Evolutionary conservation across 257 asterid genomes (phyloP), one percentile per base, ranked within the genome.

Genomic region (Mitragyna speciosa): DNA sequence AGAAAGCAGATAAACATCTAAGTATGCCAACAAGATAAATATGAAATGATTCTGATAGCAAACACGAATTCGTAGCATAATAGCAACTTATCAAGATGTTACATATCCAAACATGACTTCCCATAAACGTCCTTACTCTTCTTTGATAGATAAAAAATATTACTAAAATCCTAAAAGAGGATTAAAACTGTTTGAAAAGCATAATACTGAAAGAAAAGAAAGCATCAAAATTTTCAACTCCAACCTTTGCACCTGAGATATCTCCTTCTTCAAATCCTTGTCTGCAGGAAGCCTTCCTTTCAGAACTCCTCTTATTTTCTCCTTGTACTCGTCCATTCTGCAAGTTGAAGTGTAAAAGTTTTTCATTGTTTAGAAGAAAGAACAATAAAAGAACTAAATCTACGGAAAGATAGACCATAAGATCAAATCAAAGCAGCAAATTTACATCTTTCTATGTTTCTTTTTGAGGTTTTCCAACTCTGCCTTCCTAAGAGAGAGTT

Each of bases 211-310:
- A 20, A 54, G 0, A 2, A 73, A 74, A 67, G 33, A 9, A 54
- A 54, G 63, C n/a, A 72, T 70, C 45, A 48, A 15, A 56, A 72
- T 63, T 11, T 68, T 70, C 61, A 41, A 49, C 66, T 82, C 78
- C 77, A 77, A 95, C 99, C 98, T 93, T 85, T 90, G 98, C 75
- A 85, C 97, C 87, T 90, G 89, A 76, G 84, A 56, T 79, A 95
- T 84, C 85, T 95, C 99, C n/a, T 88, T 86, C 84, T 89, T 93
- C 89, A 95, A 87, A 85, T 95, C 98, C 88, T 89, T 95, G 81
- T 92, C 97, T 78, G 91, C 89, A 45, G 99, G 99, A 84, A 92
- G 84, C 88, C 97, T 95, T 86, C 99, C 99, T 88, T 95, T 95
- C 86, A 95, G 86, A 80, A 92, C 91, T 78, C 87, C 95, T 86